Evolutionary conservation across 225 moss, liverwort and hornwort species (phyloP).

Genomic region (Neckera pumila): DNA sequence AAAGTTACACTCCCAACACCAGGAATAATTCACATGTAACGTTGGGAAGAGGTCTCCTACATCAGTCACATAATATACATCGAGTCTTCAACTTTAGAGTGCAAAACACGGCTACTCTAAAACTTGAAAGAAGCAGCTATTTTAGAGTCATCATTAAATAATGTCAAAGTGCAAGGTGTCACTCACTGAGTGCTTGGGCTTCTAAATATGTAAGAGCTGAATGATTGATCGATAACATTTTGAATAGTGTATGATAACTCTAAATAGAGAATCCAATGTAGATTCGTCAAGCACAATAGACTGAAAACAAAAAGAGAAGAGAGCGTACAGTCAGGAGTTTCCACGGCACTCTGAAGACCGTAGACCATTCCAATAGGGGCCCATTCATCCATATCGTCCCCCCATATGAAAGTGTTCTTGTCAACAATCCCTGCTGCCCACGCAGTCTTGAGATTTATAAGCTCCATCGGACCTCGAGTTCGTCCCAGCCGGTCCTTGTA

Average conservation of each 20-base stretch:
- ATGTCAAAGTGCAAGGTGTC: neutral
- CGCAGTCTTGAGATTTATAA: slow-evolving; percentile 85
- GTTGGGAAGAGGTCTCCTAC: neutral
- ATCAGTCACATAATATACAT: neutral
- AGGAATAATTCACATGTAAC: neutral
- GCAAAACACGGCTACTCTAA: neutral
- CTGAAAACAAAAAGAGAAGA: neutral
- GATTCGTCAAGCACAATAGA: neutral
- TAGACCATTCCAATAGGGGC: slow-evolving; percentile 97
- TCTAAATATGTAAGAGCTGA: neutral
- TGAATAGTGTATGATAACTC: neutral
- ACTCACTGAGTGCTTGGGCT: neutral
- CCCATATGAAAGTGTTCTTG: slow-evolving; percentile 99
- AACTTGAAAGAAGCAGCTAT: neutral
- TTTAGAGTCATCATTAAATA: too few species aligned
- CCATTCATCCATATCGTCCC: slow-evolving; percentile 99
- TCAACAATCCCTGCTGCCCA: slow-evolving; percentile 98
- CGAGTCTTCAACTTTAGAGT: neutral
- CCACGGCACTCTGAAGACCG: slow-evolving; percentile 64
- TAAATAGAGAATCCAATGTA: neutral
- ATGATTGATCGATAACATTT: neutral
- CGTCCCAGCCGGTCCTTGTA: slow-evolving; percentile 96
- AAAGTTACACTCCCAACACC: neutral
- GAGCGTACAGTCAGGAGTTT: slow-evolving; percentile 62
- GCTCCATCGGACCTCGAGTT: slow-evolving; percentile 90